phyloP scores from a whole-genome alignment of 208 protist genomes.

The Trypanosoma avium region DNA sequence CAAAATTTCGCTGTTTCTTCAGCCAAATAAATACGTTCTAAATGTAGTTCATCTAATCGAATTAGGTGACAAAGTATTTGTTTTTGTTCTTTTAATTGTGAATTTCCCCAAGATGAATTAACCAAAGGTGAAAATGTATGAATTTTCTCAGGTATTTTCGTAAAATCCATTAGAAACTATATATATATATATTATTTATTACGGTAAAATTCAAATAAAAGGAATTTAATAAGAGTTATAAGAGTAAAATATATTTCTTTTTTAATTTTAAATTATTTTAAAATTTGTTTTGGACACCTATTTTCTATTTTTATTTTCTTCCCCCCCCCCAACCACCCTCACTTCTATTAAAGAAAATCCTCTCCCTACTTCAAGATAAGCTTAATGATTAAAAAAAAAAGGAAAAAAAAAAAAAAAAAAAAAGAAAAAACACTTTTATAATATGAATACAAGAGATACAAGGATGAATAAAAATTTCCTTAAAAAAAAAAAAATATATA shows the following conservation, averaged over 20 bases:
- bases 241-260: too few relatives aligned
- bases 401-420: not conserved
- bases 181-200: too few relatives aligned
- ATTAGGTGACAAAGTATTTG: constrained; percentile 7
- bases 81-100: not conserved
- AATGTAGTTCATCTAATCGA: constrained; percentile 10
- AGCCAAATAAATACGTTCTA: constrained; percentile 7
- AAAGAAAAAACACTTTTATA: not conserved
- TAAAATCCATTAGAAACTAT: too few relatives aligned
- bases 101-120: not conserved
- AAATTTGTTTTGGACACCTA: too few relatives aligned
- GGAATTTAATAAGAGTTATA: too few relatives aligned
- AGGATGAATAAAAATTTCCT: not conserved
- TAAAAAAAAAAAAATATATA: not conserved
- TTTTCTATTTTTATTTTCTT: too few relatives aligned
- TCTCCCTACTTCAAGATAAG: not conserved
- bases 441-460: not conserved
- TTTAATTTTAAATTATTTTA: too few relatives aligned
- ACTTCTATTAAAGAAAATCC: not conserved
- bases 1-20: not conserved
- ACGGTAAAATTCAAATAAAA: too few relatives aligned
- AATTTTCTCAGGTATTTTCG: too few relatives aligned
- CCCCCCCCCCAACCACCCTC: too few relatives aligned
- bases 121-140: not conserved
- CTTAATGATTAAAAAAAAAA: constrained; percentile 9